Evolutionary conservation across 768 basidiomycete genomes (phyloP).

Genomic region (Rickenella mellea): DNA sequence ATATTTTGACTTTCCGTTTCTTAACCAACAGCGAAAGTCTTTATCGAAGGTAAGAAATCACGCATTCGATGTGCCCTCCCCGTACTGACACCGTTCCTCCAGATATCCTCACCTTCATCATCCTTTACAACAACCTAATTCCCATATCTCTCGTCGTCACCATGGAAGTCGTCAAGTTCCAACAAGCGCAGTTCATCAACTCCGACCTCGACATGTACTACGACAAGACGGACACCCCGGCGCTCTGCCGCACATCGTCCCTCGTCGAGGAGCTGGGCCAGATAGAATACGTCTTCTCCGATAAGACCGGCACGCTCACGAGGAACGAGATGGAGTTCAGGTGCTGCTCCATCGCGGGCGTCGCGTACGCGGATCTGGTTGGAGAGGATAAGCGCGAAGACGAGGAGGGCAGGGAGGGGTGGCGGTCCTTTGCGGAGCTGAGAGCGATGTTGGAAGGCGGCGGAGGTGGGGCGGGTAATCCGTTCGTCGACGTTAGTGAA

Average conservation of each 20-base stretch:
- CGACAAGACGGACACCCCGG: conserved; percentile 88
- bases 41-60: conserved; percentile 62
- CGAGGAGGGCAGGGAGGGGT: conserved; percentile 43
- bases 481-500: conserved; percentile 43
- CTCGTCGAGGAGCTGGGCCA: conserved; percentile 98
- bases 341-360: conserved; percentile 80
- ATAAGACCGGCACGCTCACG: conserved; percentile 92
- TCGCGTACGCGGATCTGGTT: conserved; percentile 83
- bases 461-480: conserved; percentile 29
- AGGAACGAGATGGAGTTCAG: conserved; percentile 98
- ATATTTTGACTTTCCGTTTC: background rate
- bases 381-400: conserved; percentile 78
- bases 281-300: conserved; percentile 93
- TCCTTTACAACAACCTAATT: conserved; percentile 97
- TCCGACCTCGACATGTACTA: conserved; percentile 99
- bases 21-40: conserved; percentile 47
- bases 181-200: conserved; percentile 96
- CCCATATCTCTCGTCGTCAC: conserved; percentile 99
- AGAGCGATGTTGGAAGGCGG: conserved; percentile 38
- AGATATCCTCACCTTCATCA: conserved; percentile 98
- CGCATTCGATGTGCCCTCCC: background rate
- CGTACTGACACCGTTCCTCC: conserved; percentile 12
- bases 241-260: conserved; percentile 94
- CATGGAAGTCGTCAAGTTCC: conserved; percentile 98
- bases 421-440: conserved; percentile 78